Evolutionary conservation across 768 basidiomycete genomes (phyloP).

Genomic region (Amanita pseudoporphyria): DNA sequence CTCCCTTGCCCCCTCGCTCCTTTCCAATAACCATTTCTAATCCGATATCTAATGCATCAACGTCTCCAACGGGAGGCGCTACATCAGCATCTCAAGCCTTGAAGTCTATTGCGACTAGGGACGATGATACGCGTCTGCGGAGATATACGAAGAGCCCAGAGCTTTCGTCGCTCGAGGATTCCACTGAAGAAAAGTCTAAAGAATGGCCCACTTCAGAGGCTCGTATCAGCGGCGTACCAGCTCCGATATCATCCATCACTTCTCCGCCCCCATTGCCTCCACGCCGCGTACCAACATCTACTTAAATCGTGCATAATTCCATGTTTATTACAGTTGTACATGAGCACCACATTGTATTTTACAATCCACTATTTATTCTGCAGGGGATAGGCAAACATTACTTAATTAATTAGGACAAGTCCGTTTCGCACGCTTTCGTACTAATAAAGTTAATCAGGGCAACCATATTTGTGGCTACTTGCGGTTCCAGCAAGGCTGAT

Average conservation of each 20-base stretch:
- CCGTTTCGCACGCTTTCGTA: too few relatives aligned
- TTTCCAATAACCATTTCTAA: conserved; percentile 18
- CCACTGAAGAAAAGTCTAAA: not conserved
- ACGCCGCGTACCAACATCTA: conserved; percentile 16
- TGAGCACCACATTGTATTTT: conserved; percentile 2
- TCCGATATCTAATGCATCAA: conserved; percentile 8
- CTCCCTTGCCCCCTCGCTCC: conserved; percentile 33
- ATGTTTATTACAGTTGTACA: not conserved
- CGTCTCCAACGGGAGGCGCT: conserved; percentile 11
- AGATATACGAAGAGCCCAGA: conserved; percentile 1
- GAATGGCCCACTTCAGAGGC: not conserved
- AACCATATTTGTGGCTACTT: too few relatives aligned
- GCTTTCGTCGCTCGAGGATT: not conserved
- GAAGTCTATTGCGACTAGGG: conserved; percentile 44
- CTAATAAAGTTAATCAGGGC: too few relatives aligned
- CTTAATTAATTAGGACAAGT: too few relatives aligned
- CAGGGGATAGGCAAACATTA: not conserved
- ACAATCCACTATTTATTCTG: not conserved
- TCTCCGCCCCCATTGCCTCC: conserved; percentile 21
- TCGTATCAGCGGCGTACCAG: not conserved
- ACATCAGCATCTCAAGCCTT: conserved; percentile 44
- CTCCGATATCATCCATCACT: not conserved
- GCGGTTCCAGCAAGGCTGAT: too few relatives aligned
- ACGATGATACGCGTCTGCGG: conserved; percentile 22
- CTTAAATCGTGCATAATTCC: conserved; percentile 1